Evolutionary conservation across 2,329 filamentous ascomycete genomes (phyloP), one percentile per base, ranked within the genome.

Genomic region (Myotisia sp.): DNA sequence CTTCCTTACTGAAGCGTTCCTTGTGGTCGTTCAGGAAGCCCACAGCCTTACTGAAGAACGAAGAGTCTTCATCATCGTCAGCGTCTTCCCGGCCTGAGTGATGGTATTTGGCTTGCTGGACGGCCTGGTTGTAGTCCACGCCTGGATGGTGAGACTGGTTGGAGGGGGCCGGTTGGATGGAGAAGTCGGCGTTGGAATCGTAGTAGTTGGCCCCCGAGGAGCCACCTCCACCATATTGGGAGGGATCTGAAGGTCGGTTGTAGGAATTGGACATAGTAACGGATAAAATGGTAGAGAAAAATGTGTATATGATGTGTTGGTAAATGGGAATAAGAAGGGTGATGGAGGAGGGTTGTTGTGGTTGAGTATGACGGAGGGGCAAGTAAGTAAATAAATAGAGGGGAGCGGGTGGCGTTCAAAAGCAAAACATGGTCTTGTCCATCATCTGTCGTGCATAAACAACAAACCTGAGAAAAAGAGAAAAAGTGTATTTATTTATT

Each of bases 41-140:
- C 14, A 79, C 51, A 1, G 70, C 73, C 13, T 55, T 60, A 41
- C 59, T 64, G 60, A 79, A 79, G 26, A 79, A 44, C 4, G 46
- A 48, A 4, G 35, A 36, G 22, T 40, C 35, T 10, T 37, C 24
- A 20, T 39, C 45, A 30, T 44, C 53, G 42, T 70, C 64, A 21
- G 67, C 69, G 44, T 54, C 50, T n/a, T 63, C 63, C 4, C 34
- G 29, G 14, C 34, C 27, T 8, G 27, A 21, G 10, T 36, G 32
- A 16, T 37, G 32, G 37, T 68, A 57, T 18, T 64, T 52, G 12
- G 74, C 74, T 44, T 76, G 68, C 26, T 63, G 52, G 30, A 63
- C 58, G 6, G 72, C 72, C 32, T 62, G 61, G 30, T 59, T 62
- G 49, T 70, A 64, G 44, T 76, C 69, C 7, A 34, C 7, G 6